These are phyloP conservation scores for Mycothermus thermophilus DNA, from an alignment of 495 filamentous ascomycete genomes.

Conservation along the genomic window DNA sequence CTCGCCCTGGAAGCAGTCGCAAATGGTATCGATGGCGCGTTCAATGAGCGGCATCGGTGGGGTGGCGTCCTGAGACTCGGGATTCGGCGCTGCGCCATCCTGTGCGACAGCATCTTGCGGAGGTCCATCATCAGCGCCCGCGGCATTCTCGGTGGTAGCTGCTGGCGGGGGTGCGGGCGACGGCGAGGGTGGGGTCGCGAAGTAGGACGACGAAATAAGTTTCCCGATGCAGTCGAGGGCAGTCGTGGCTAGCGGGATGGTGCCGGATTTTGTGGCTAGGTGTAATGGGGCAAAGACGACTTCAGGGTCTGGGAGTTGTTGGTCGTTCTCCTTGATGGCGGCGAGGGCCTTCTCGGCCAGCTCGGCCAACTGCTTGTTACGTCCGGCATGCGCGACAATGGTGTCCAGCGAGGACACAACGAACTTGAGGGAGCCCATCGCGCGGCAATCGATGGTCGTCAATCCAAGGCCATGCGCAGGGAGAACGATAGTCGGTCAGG, in stretches of 20 bases:
- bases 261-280: constrained; percentile 72
- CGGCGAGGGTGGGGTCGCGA: constrained; percentile 54
- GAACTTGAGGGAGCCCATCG: constrained; percentile 88
- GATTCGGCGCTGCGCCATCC: constrained; percentile 37
- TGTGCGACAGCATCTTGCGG: constrained; percentile 22
- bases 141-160: too few relatives aligned
- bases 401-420: constrained; percentile 82
- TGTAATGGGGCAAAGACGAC: constrained; percentile 82
- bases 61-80: constrained; percentile 37
- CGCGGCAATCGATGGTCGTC: constrained; percentile 23
- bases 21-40: constrained; percentile 96
- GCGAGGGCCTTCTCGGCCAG: constrained; percentile 64
- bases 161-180: too few relatives aligned
- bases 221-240: constrained; percentile 97
- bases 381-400: constrained; percentile 75
- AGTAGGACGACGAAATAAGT: constrained; percentile 95
- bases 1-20: constrained; percentile 96
- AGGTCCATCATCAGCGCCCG: too few relatives aligned
- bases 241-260: constrained; percentile 69
- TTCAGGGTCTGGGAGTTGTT: constrained; percentile 64
- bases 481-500: too few relatives aligned
- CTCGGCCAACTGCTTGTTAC: constrained; percentile 65
- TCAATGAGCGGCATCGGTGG: constrained; percentile 62
- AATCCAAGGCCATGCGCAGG: constrained; percentile 28
- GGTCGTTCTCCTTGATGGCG: constrained; percentile 64